Base-by-base conservation (phyloP, 2,329 filamentous ascomycete species). In the Hypoxylon sp. region DNA sequence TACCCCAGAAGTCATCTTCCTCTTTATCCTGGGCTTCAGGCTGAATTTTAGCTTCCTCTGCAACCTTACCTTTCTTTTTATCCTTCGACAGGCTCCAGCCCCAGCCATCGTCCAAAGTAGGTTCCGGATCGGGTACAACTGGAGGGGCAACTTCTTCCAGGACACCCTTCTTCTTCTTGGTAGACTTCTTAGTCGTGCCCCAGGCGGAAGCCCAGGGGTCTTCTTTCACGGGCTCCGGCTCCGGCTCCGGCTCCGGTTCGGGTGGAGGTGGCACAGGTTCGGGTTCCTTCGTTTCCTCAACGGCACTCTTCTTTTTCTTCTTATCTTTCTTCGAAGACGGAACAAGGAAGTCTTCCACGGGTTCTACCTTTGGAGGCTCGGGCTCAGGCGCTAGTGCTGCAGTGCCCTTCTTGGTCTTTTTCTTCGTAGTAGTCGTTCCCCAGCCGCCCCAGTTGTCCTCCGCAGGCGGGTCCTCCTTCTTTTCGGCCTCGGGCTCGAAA, bases 371-470 rank as follows among this genome's bases (percentile, higher is more conserved):
- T 10, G 69, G 65, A 2, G 69, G 58, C 3, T 70, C 68, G 3
- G 48, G 67, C 17, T 42, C 38, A n/a, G 17, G 69, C 68, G 13
- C 67, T 13, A 52, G n/a, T 41, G 63, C 48, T 35, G 48, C 21
- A 69, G 38, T 69, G 8, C 62, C 66, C 45, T 72, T 73, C 59
- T 75, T 75, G 47, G 58, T 54, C 33, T 72, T 79, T 58, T 82
- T 81, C 60, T 80, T 81, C 3, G 38, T 26, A 18, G 60, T 51
- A 9, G 67, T 53, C 55, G 68, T 72, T n/a, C 73, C 74, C 76
- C 75, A 79, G 10, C 55, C 51, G 42, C 61, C 65, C 67, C 67
- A 70, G 20, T n/a, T 15, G 52, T 73, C 67, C 20, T 75, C 74
- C 10, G 55, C 51, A 18, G 60, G 60, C 5, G 61, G 55, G 24